Evolutionary conservation across 192 early-diverging fungal species (phyloP).

Genomic region (Rhizophlyctis rosea): DNA sequence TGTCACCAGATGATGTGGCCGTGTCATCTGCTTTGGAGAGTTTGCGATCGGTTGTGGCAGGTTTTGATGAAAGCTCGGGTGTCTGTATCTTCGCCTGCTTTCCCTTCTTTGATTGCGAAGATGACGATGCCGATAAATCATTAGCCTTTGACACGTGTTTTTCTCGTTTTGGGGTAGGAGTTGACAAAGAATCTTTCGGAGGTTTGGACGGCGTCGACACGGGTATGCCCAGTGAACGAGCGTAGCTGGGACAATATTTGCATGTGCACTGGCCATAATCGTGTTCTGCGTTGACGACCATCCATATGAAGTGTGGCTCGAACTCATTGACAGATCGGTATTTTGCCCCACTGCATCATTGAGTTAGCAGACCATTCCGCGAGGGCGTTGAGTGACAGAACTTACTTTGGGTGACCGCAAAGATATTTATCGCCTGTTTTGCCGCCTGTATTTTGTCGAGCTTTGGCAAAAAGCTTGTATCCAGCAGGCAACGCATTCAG

Average conservation of each 20-base stretch:
- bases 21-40: too few species aligned
- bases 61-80: too few species aligned
- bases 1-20: too few species aligned
- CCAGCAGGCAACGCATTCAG: background rate
- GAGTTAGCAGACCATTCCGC: background rate
- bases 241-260: conserved; percentile 6
- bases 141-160: too few species aligned
- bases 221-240: background rate
- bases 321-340: conserved; percentile 29
- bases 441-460: background rate
- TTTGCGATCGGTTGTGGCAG: too few species aligned
- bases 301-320: conserved; percentile 26
- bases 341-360: conserved; percentile 19
- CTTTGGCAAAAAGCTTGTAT: background rate
- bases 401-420: background rate
- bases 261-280: conserved; percentile 20
- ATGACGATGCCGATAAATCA: too few species aligned
- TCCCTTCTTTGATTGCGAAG: too few species aligned
- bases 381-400: background rate
- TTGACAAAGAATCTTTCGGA: too few species aligned
- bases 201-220: too few species aligned
- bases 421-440: background rate
- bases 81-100: too few species aligned
- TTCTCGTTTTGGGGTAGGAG: background rate
- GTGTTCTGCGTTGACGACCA: conserved; percentile 20